Evolutionary conservation across 2,329 filamentous ascomycete genomes (phyloP).

Genomic region (Thielaviopsis euricoi): DNA sequence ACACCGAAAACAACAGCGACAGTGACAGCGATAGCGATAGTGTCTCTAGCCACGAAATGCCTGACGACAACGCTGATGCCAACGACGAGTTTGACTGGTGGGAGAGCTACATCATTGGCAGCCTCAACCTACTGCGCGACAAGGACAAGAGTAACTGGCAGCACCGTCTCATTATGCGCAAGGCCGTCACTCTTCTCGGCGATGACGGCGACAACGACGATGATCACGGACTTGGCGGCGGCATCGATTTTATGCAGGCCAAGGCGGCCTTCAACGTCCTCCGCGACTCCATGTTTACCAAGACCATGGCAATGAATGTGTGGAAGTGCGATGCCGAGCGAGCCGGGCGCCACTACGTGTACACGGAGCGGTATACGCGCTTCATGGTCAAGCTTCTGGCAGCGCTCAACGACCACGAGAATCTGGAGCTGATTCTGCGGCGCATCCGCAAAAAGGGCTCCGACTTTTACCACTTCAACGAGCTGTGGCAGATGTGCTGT

Average conservation of each 20-base stretch:
- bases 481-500: constrained; percentile 42
- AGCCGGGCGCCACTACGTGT: constrained; percentile 77
- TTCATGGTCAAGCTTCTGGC: constrained; percentile 65
- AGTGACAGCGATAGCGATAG: constrained; percentile 16
- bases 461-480: constrained; percentile 50
- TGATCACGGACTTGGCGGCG: not conserved
- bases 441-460: constrained; percentile 67
- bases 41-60: constrained; percentile 3
- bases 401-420: constrained; percentile 56
- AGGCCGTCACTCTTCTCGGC: constrained; percentile 39
- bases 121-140: constrained; percentile 34
- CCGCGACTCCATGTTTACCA: constrained; percentile 60
- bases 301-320: constrained; percentile 86
- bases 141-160: constrained; percentile 94
- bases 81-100: constrained; percentile 44
- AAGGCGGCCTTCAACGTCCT: constrained; percentile 68
- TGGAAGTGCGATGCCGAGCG: constrained; percentile 85
- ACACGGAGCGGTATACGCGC: constrained; percentile 70
- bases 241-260: constrained; percentile 40
- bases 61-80: constrained; percentile 14
- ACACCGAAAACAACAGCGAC: constrained; percentile 14
- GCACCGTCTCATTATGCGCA: constrained; percentile 72
- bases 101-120: constrained; percentile 37
- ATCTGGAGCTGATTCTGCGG: constrained; percentile 61
- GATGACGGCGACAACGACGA: constrained; percentile 24